These are phyloP conservation scores for Phytomonas serpens DNA, from an alignment of 208 protist genomes.

Conservation along the genomic window DNA sequence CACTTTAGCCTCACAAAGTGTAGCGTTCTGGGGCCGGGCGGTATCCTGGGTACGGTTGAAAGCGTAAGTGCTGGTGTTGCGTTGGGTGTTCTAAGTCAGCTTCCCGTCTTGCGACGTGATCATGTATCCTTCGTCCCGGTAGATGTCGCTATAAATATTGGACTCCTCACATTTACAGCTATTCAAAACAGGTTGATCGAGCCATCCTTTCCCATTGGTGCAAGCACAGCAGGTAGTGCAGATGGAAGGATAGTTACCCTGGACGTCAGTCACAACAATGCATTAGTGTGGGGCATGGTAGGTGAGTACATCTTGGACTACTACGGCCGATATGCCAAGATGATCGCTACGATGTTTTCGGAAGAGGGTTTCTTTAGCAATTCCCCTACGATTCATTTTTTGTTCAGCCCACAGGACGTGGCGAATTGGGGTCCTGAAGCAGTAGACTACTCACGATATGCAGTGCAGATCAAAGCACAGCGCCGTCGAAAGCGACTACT, in stretches of 20 bases:
- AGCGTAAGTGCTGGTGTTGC: constrained; percentile 48
- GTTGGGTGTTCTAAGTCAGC: constrained; percentile 34
- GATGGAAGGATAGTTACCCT: background rate
- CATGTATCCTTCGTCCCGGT: constrained; percentile 38
- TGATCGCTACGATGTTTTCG: constrained; percentile 25
- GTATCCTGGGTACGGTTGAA: constrained; percentile 23
- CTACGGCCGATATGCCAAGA: constrained; percentile 30
- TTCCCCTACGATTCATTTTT: constrained; percentile 20
- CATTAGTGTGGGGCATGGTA: constrained; percentile 74
- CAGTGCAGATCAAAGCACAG: background rate
- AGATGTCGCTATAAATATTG: constrained; percentile 53
- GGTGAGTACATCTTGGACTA: constrained; percentile 70
- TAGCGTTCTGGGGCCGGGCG: constrained; percentile 7
- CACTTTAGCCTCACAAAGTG: constrained; percentile 31
- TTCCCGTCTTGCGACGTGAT: constrained; percentile 34
- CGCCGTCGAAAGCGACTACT: background rate
- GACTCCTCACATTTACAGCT: constrained; percentile 18
- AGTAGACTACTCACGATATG: background rate
- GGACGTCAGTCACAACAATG: constrained; percentile 1
- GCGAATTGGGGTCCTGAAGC: constrained; percentile 20
- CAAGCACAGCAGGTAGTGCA: background rate
- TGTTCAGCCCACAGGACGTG: constrained; percentile 16
- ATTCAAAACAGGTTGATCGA: constrained; percentile 10
- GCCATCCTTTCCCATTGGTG: constrained; percentile 13
- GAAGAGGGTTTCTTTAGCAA: constrained; percentile 16